Evolutionary conservation across 2,329 filamentous ascomycete species (phyloP), one percentile per base, ranked within the genome.

Genomic region (Hypoxylon sp.): DNA sequence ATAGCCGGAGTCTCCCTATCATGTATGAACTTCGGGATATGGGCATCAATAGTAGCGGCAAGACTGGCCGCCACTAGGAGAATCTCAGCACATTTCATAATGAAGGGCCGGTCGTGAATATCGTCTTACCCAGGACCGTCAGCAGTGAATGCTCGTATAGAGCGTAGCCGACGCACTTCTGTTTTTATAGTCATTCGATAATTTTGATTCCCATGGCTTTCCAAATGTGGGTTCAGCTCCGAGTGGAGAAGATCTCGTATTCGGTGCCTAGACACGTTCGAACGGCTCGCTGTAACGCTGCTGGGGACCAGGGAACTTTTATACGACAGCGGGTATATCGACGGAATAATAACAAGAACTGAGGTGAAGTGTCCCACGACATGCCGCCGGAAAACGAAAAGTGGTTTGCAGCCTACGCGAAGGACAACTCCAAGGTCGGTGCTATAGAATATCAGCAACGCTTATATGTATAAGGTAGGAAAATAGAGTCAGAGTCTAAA

Each of bases 221-320:
- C 52, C 48, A 2, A 50, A 62, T 23, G 23, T 51, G 60, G 28
- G 28, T 61, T 57, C 17, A 57, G 62, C 36, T 63, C 57, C 43
- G 53, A n/a, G 66, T 69, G 63, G 63, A 62, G 60, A 55, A 59
- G 55, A 56, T 9, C 64, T 67, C 67, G 67, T 69, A 57, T 69
- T 69, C 60, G 38, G 41, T 21, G 49, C 41, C 49, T 17, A 59
- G 57, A 52, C 57, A n/a, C 21, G 10, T 45, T 65, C 17, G 5
- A 32, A 49, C 7, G 23, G 14, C 14, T 57, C 49, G 9, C 10
- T 69, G 67, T 30, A 58, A 69, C 63, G 50, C 46, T 63, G 60
- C 28, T 17, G 53, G 50, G 55, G 55, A 10, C 38, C 7, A 3
- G 50, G 36, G 19, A 23, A 17, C 36, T 51, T 19, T 2, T 21